Percentiles rank a stretch among this genome's conserved stretches.
Conservation (phyloP, 768 basidiomycete species). For the Pholiota molesta region DNA sequence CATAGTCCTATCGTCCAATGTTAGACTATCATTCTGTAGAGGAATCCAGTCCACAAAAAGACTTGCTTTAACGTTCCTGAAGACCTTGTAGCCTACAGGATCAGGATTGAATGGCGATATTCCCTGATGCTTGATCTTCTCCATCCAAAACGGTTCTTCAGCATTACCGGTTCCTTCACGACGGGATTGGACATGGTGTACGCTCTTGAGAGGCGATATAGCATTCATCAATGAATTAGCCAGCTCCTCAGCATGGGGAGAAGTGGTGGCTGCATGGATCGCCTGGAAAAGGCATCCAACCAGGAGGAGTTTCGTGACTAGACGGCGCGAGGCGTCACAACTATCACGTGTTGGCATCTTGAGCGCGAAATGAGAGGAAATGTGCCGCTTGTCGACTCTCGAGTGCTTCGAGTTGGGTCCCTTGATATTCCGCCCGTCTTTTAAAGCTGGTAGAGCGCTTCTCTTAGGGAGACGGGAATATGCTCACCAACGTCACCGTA, state of each 20-base stretch:
- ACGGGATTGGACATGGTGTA: neutral
- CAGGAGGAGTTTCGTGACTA: slow-evolving; percentile 6
- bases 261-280: slow-evolving; percentile 5
- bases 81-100: slow-evolving; percentile 62
- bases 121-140: slow-evolving; percentile 75
- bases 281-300: slow-evolving; percentile 1
- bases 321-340: slow-evolving; percentile 2
- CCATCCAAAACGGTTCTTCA: slow-evolving; percentile 64
- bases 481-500: too few species aligned
- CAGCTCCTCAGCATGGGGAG: neutral
- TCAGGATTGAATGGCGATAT: slow-evolving; percentile 65
- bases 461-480: too few species aligned
- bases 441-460: too few species aligned
- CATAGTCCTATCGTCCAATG: slow-evolving; percentile 22
- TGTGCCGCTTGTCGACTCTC: too few species aligned
- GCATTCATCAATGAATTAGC: too few species aligned
- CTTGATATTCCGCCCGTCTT: neutral
- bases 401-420: too few species aligned
- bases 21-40: neutral
- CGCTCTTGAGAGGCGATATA: neutral
- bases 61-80: slow-evolving; percentile 70
- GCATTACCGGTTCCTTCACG: slow-evolving; percentile 39
- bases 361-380: too few species aligned
- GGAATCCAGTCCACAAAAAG: too few species aligned
- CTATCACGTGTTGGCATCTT: slow-evolving; percentile 18